A percentile compares a stretch with the other conserved stretches of the same genome.
These are phyloP conservation scores for Xylaria grammica DNA, from an alignment of 495 filamentous ascomycete genomes.

Conservation along the genomic window DNA sequence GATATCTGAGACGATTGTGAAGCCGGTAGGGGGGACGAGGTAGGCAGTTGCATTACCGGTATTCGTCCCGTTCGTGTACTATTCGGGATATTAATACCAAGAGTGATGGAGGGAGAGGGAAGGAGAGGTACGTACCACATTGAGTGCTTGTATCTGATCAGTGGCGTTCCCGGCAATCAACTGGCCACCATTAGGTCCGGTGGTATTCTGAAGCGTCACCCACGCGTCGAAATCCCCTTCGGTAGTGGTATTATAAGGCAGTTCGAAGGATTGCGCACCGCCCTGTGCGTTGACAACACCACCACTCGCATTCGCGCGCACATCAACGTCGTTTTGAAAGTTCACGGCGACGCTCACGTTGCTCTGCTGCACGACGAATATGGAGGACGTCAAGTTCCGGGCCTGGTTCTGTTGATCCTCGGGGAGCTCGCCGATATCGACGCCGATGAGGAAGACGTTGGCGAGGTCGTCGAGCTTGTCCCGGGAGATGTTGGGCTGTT, in stretches of 20 bases:
- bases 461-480: conserved; percentile 68
- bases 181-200: conserved; percentile 47
- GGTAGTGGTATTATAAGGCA: conserved; percentile 62
- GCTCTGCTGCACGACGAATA: conserved; percentile 73
- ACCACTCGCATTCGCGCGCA: conserved; percentile 37
- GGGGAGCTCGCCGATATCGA: conserved; percentile 62
- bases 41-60: conserved; percentile 78
- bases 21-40: conserved; percentile 68
- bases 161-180: conserved; percentile 67
- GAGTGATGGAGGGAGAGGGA: neutral
- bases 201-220: conserved; percentile 57
- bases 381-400: conserved; percentile 71
- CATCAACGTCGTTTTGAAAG: conserved; percentile 56
- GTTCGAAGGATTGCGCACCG: conserved; percentile 59
- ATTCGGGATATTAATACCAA: neutral
- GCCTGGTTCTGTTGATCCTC: conserved; percentile 66
- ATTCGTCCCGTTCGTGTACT: conserved; percentile 62
- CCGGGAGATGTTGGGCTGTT: conserved; percentile 69
- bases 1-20: conserved; percentile 76
- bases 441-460: conserved; percentile 70
- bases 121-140: conserved; percentile 45
- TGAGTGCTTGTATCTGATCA: conserved; percentile 63
- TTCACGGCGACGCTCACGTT: conserved; percentile 66
- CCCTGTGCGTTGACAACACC: conserved; percentile 47
- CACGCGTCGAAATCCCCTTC: conserved; percentile 77